These are phyloP conservation scores for Cytospora piceae DNA, from an alignment of 2,329 filamentous ascomycete genomes.

Conservation along the genomic window DNA sequence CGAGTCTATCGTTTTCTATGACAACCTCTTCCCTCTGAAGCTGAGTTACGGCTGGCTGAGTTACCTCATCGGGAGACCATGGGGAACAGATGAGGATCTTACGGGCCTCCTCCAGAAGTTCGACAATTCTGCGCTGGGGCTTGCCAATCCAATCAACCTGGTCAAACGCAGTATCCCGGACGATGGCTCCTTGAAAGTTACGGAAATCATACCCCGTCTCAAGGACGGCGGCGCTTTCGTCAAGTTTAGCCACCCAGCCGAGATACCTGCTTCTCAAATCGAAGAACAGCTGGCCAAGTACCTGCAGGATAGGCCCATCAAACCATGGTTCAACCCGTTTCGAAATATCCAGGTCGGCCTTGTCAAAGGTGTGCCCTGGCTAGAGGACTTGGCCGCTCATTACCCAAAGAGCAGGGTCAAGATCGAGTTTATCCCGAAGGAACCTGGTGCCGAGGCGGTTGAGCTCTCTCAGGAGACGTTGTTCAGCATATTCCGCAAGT, in stretches of 20 bases:
- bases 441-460: slow-evolving; percentile 70
- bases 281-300: slow-evolving; percentile 57
- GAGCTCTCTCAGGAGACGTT: slow-evolving; percentile 86
- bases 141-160: slow-evolving; percentile 56
- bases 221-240: slow-evolving; percentile 95
- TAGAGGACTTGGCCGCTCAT: slow-evolving; percentile 71
- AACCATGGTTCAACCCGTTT: slow-evolving; percentile 90
- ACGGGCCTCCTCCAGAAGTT: slow-evolving; percentile 56
- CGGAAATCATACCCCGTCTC: slow-evolving; percentile 79
- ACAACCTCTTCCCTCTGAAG: slow-evolving; percentile 85
- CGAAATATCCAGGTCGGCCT: slow-evolving; percentile 69
- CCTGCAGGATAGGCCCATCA: slow-evolving; percentile 71
- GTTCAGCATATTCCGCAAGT: slow-evolving; percentile 84
- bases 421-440: slow-evolving; percentile 81
- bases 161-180: slow-evolving; percentile 66
- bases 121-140: slow-evolving; percentile 53
- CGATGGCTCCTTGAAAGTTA: slow-evolving; percentile 63
- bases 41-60: slow-evolving; percentile 47
- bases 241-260: slow-evolving; percentile 67
- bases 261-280: slow-evolving; percentile 33
- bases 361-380: slow-evolving; percentile 86
- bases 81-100: slow-evolving; percentile 54
- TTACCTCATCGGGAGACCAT: slow-evolving; percentile 47
- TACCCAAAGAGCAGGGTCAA: slow-evolving; percentile 77
- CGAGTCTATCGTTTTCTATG: slow-evolving; percentile 87